Percentiles rank a stretch among this genome's conserved stretches.
Evolutionary conservation across 1,139 yeast species (phyloP).

Genomic region (Spathaspora sp.): DNA sequence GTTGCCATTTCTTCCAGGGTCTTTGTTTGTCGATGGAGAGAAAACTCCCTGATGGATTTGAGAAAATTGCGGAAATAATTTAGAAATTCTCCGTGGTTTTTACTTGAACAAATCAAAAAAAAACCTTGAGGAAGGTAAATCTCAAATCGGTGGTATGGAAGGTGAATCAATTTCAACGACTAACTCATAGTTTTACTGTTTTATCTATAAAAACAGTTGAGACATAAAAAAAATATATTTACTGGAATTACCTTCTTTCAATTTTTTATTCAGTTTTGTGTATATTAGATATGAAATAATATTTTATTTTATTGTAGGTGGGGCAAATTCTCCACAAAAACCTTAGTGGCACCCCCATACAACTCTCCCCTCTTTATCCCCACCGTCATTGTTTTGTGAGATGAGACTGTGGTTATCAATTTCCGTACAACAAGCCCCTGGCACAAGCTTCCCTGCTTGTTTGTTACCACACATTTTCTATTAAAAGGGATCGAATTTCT

Average conservation of each 20-base stretch:
- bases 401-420: not conserved
- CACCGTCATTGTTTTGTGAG: not conserved
- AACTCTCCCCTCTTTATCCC: not conserved
- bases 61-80: too few relatives aligned
- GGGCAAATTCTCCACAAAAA: constrained; percentile 2
- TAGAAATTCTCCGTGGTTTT: too few relatives aligned
- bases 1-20: too few relatives aligned
- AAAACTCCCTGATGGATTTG: too few relatives aligned
- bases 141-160: not conserved
- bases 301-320: not conserved
- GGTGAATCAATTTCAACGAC: not conserved
- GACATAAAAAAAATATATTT: not conserved
- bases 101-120: too few relatives aligned
- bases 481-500: not conserved
- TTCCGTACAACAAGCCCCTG: not conserved
- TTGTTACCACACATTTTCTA: not conserved
- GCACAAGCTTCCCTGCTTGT: constrained; percentile 4
- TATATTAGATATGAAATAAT: not conserved
- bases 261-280: not conserved
- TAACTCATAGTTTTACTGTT: too few relatives aligned
- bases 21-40: too few relatives aligned
- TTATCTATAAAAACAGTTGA: not conserved
- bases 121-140: not conserved
- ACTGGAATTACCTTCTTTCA: not conserved
- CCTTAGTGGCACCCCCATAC: not conserved